A percentile compares a stretch with the other conserved stretches of the same genome.
phyloP scores from a whole-genome alignment of 2,329 filamentous ascomycete species.

The Fusarium nodosum region DNA sequence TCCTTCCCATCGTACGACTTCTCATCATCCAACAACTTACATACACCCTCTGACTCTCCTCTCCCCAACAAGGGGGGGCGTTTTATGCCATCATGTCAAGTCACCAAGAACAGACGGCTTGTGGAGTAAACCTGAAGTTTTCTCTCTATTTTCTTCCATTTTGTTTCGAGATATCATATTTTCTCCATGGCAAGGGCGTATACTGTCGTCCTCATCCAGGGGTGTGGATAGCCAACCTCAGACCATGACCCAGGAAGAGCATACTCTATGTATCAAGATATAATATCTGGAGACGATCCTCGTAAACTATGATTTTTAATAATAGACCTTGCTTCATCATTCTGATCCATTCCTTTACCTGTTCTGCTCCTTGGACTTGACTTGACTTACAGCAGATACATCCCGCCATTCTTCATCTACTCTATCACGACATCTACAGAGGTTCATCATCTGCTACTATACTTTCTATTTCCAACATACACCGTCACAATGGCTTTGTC shows the following conservation, averaged over 20 bases:
- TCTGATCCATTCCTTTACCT: constrained; percentile 14
- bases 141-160: constrained; percentile 30
- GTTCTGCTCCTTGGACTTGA: constrained; percentile 5
- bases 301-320: neutral
- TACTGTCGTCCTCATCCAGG: constrained; percentile 24
- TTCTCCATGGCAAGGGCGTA: constrained; percentile 30
- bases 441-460: constrained; percentile 9
- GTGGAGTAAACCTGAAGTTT: constrained; percentile 42
- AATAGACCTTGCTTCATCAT: constrained; percentile 18
- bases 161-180: constrained; percentile 4
- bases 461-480: neutral
- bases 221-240: constrained; percentile 8
- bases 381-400: constrained; percentile 9
- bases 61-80: neutral
- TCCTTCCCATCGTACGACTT: constrained; percentile 8
- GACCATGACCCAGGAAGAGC: constrained; percentile 4
- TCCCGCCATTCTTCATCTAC: neutral
- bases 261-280: constrained; percentile 37
- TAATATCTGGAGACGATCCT: constrained; percentile 42
- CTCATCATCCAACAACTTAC: neutral
- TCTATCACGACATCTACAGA: constrained; percentile 1
- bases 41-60: constrained; percentile 16
- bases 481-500: constrained; percentile 58
- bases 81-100: constrained; percentile 13
- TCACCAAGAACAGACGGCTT: constrained; percentile 50